Conservation (phyloP, 306 rosid species). For the Inga oerstediana region DNA sequence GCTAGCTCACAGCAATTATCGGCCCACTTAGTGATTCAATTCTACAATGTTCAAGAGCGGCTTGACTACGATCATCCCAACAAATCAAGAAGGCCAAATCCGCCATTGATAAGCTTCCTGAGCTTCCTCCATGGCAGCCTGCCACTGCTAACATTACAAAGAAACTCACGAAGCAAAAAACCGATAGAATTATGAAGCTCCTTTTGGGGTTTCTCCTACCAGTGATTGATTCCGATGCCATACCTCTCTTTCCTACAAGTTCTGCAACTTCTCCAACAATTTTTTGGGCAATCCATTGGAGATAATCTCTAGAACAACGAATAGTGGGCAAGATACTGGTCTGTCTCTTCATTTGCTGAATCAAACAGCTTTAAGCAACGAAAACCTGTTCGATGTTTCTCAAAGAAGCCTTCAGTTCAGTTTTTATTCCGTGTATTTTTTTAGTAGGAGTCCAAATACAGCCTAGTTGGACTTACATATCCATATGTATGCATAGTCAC, state of each 20-base stretch:
- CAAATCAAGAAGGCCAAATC: conserved; percentile 74
- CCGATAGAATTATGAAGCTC: conserved; percentile 29
- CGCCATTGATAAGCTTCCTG: conserved; percentile 73
- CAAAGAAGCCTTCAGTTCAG: conserved; percentile 75
- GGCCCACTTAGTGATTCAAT: conserved; percentile 83
- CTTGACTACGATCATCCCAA: conserved; percentile 83
- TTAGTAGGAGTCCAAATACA: no score
- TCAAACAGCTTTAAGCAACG: conserved; percentile 40
- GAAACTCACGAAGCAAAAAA: conserved; percentile 19
- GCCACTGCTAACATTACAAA: neutral
- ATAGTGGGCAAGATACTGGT: conserved; percentile 59
- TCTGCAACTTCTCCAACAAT: conserved; percentile 51
- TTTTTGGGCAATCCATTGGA: conserved; percentile 52
- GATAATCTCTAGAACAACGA: conserved; percentile 38
- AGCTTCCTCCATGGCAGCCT: conserved; percentile 73
- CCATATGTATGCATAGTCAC: no score
- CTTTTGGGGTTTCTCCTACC: conserved; percentile 42
- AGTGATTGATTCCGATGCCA: conserved; percentile 38
- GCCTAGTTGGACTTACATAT: no score
- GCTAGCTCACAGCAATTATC: conserved; percentile 31
- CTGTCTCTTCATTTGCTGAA: conserved; percentile 67
- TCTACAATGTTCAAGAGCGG: conserved; percentile 89
- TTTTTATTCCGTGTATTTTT: neutral
- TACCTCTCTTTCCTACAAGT: conserved; percentile 55
- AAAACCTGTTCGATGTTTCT: conserved; percentile 41